phyloP scores from a whole-genome alignment of 768 basidiomycete species.

The Fomitopsis serialis region DNA sequence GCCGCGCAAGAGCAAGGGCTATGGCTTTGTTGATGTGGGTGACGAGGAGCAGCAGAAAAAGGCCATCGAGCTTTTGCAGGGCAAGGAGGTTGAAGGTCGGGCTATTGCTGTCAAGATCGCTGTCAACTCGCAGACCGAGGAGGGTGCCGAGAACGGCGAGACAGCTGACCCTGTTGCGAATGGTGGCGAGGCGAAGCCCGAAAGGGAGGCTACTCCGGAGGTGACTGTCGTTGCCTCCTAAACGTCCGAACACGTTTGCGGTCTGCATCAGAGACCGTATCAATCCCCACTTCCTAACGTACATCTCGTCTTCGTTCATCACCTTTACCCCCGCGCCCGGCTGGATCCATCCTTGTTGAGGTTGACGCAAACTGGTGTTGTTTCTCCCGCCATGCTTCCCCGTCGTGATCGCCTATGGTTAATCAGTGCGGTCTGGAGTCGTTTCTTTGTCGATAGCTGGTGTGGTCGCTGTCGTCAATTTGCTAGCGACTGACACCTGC shows the following conservation, averaged over 20 bases:
- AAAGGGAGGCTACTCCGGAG: constrained; percentile 12
- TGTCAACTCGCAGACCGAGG: constrained; percentile 72
- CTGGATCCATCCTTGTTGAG: constrained; percentile 8
- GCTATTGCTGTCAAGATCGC: constrained; percentile 92
- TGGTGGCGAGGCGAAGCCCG: constrained; percentile 8
- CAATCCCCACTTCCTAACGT: constrained; percentile 15
- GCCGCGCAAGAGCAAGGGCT: constrained; percentile 89
- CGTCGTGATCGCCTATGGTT: constrained; percentile 4
- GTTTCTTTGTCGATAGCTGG: constrained; percentile 22
- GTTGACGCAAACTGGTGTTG: constrained; percentile 19
- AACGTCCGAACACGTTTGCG: neutral
- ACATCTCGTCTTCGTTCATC: constrained; percentile 3
- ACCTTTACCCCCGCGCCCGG: neutral
- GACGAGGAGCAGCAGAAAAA: constrained; percentile 85
- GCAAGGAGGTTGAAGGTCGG: constrained; percentile 84
- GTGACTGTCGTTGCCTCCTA: constrained; percentile 21
- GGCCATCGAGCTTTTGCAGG: constrained; percentile 82
- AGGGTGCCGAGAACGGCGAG: constrained; percentile 44
- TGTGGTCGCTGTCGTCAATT: constrained; percentile 18
- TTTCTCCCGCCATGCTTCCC: constrained; percentile 15
- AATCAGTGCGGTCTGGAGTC: constrained; percentile 24
- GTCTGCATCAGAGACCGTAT: constrained; percentile 2
- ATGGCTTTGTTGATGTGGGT: constrained; percentile 96
- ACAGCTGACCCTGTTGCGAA: constrained; percentile 19
- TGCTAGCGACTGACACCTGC: constrained; percentile 15